Conservation (phyloP, 495 filamentous ascomycete species). For the Trypethelium eluteriae region DNA sequence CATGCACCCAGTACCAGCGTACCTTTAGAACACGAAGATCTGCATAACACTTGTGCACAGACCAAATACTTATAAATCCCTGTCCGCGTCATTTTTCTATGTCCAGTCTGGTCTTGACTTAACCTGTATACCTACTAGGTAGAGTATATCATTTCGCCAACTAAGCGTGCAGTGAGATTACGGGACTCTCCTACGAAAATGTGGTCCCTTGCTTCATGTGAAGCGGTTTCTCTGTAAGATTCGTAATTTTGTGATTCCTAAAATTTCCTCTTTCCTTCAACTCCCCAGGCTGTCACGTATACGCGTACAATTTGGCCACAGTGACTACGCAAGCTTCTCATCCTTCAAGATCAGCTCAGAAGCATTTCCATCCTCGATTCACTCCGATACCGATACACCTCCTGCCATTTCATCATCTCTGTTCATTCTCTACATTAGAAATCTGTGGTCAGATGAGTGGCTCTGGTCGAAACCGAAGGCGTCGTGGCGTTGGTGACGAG, state of each 20-base stretch:
- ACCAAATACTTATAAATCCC: too few species aligned
- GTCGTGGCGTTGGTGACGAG: not conserved
- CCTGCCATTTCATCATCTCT: not conserved
- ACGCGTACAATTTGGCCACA: slow-evolving; percentile 8
- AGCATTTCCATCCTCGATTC: not conserved
- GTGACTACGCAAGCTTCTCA: not conserved
- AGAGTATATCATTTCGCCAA: not conserved
- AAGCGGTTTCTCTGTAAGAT: not conserved
- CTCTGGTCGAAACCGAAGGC: not conserved
- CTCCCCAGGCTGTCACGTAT: not conserved
- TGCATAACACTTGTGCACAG: too few species aligned
- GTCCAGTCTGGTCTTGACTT: too few species aligned
- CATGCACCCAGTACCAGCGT: too few species aligned
- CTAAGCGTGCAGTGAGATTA: not conserved
- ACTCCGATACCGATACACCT: not conserved
- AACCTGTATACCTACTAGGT: not conserved
- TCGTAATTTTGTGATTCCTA: slow-evolving; percentile 2
- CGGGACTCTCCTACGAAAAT: not conserved
- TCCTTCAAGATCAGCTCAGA: not conserved
- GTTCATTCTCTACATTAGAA: not conserved
- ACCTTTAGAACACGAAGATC: too few species aligned
- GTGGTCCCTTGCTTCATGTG: too few species aligned
- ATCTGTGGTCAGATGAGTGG: not conserved
- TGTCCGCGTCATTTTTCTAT: too few species aligned
- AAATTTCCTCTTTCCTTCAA: not conserved